Conservation (phyloP, 495 filamentous ascomycete genomes). For the Neurospora africana region DNA sequence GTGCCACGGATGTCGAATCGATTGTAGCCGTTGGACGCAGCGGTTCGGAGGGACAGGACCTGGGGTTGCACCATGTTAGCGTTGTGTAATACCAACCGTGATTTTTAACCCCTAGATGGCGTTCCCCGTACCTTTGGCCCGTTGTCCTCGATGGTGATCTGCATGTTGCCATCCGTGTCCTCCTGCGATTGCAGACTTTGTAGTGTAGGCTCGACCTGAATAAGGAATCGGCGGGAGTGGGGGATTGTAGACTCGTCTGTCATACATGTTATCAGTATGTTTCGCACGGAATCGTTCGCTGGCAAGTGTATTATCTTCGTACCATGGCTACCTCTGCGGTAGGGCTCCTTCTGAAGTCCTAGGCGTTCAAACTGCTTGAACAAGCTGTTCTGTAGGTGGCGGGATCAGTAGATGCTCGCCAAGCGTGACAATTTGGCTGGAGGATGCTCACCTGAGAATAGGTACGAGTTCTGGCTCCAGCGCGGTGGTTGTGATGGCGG, state of each 20-base stretch:
- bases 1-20: slow-evolving; percentile 80
- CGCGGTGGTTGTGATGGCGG: slow-evolving; percentile 30
- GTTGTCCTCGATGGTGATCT: slow-evolving; percentile 92
- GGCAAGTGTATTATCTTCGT: slow-evolving; percentile 2
- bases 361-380: slow-evolving; percentile 34
- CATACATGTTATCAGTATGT: neutral
- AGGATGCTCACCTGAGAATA: slow-evolving; percentile 32
- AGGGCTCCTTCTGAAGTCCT: slow-evolving; percentile 28
- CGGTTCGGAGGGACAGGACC: slow-evolving; percentile 70
- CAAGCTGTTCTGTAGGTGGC: slow-evolving; percentile 27
- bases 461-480: slow-evolving; percentile 33
- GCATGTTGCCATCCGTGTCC: slow-evolving; percentile 82
- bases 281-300: neutral
- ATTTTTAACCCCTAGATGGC: neutral
- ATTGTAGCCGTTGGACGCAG: slow-evolving; percentile 75
- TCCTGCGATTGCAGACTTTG: slow-evolving; percentile 63
- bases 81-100: slow-evolving; percentile 1
- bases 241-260: slow-evolving; percentile 37
- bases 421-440: neutral
- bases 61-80: slow-evolving; percentile 27
- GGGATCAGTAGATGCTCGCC: slow-evolving; percentile 1
- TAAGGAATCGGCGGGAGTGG: slow-evolving; percentile 57
- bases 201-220: slow-evolving; percentile 68
- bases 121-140: slow-evolving; percentile 69
- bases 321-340: slow-evolving; percentile 41